Evolutionary conservation across 2,329 filamentous ascomycete species (phyloP).

Genomic region (Epichloe brachyelytri): DNA sequence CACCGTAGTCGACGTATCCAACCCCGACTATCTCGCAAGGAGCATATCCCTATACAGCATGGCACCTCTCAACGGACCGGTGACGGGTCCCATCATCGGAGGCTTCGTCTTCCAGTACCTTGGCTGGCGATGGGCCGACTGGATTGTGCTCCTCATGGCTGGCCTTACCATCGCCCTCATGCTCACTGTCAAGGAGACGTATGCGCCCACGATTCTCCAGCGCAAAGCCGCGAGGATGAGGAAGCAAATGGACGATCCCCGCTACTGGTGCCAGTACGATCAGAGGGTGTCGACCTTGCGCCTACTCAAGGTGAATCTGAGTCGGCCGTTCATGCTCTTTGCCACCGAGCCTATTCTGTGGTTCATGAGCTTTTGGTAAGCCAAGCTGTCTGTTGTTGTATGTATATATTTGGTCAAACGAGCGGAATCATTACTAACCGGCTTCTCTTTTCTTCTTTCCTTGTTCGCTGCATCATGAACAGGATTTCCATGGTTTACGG

Average conservation of each 20-base stretch:
- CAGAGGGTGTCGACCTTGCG: slow-evolving; percentile 49
- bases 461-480: neutral
- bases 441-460: too few relatives aligned
- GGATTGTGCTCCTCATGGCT: slow-evolving; percentile 62
- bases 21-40: slow-evolving; percentile 68
- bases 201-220: slow-evolving; percentile 57
- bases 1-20: slow-evolving; percentile 71
- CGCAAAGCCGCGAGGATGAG: slow-evolving; percentile 50
- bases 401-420: neutral
- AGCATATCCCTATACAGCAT: slow-evolving; percentile 58
- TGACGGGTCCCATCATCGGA: slow-evolving; percentile 41
- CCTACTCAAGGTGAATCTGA: slow-evolving; percentile 62
- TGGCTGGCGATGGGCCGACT: slow-evolving; percentile 82
- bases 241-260: slow-evolving; percentile 54
- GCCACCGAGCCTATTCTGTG: slow-evolving; percentile 70
- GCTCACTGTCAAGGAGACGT: slow-evolving; percentile 57
- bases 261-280: slow-evolving; percentile 75
- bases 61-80: slow-evolving; percentile 68
- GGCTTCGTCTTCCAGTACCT: slow-evolving; percentile 60
- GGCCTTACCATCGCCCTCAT: slow-evolving; percentile 49
- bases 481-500: slow-evolving; percentile 76
- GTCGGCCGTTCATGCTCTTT: slow-evolving; percentile 64
- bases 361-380: slow-evolving; percentile 55
- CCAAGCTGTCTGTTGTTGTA: neutral
- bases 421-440: neutral